Evolutionary conservation across 2,329 filamentous ascomycete genomes (phyloP).

Genomic region (Fusarium sp.): DNA sequence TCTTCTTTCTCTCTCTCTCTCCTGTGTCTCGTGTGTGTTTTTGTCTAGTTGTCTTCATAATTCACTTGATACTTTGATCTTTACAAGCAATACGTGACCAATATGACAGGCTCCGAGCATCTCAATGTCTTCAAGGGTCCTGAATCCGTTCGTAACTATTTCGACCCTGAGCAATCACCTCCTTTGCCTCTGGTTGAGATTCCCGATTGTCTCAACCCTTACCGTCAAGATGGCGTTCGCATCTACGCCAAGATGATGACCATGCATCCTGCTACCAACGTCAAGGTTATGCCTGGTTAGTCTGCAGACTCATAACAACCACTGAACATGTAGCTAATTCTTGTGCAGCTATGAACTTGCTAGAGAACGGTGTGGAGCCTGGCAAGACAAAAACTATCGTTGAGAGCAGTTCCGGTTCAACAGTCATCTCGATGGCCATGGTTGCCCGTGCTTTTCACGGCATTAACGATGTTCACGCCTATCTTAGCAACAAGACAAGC

Average conservation of each 20-base stretch:
- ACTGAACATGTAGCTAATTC: conserved; percentile 13
- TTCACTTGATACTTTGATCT: conserved; percentile 1
- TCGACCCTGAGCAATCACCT: conserved; percentile 66
- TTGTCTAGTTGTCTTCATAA: neutral
- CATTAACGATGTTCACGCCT: conserved; percentile 56
- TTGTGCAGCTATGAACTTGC: conserved; percentile 56
- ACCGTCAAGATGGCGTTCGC: conserved; percentile 65
- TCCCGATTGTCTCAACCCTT: conserved; percentile 66
- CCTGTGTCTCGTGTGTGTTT: neutral
- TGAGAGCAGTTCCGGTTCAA: conserved; percentile 71
- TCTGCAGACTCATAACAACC: neutral
- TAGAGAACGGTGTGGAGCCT: conserved; percentile 58
- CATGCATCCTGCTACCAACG: conserved; percentile 69
- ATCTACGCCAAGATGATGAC: conserved; percentile 75
- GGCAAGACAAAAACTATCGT: conserved; percentile 64
- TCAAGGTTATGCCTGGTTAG: conserved; percentile 69
- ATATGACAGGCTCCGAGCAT: conserved; percentile 42
- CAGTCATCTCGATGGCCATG: conserved; percentile 66
- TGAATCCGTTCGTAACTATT: conserved; percentile 66
- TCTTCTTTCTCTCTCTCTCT: neutral
- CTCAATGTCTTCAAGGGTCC: conserved; percentile 67
- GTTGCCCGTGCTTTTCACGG: conserved; percentile 51
- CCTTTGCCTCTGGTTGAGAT: conserved; percentile 70
- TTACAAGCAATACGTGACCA: conserved; percentile 23
- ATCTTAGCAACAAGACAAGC: conserved; percentile 61